Evolutionary conservation across 1,284 basidiomycete genomes (phyloP), one percentile per base, ranked within the genome.

Genomic region (Psilocybe mexicana): DNA sequence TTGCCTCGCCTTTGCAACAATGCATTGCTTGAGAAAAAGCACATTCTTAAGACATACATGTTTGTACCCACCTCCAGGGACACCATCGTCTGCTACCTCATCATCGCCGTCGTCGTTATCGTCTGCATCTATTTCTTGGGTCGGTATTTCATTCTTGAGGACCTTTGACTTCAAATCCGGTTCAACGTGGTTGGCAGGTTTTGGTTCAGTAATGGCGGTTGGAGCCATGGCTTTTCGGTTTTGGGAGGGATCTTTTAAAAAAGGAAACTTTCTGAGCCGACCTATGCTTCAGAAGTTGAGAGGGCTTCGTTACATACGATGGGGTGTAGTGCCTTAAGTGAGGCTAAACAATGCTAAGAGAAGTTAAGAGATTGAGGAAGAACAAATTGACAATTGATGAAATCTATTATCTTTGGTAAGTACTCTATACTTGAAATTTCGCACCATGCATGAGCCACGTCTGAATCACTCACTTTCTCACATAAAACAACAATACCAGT

Each of bases 111-210:
- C 62, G 30, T 88, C 90, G 11, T 61, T 62, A 6, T 58, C 76
- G 83, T 88, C 52, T 76, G 91, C 74, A 87, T 92, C 81, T 88
- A 92, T 74, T 87, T 92, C 74, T 82, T 63, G 44, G 24, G 43
- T 35, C 43, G 49, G 53, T 12, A 23, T 24, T 28, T 52, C 28
- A 14, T 49, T 25, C 24, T 52, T 53, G 11, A 42, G n/a, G 25
- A 38, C 25, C 12, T 35, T 44, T 25, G 30, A 18, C 18, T 42
- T 50, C 14, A 38, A 28, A 33, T 45, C 48, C 18, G 36, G n/a
- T 53, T 62, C 52, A 18, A 53, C 47, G 26, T 18, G 36, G 18
- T 33, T 38, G 33, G 43, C 44, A 12, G 24, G 4, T n/a, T 48
- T 36, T 26, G 24, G 43, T 18, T 55, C 55, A n/a, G 43, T n/a